Evolutionary conservation across 371 early-diverging fungal genomes (phyloP), one percentile per base, ranked within the genome.

Genomic region (Lichtheimia hyalospora): DNA sequence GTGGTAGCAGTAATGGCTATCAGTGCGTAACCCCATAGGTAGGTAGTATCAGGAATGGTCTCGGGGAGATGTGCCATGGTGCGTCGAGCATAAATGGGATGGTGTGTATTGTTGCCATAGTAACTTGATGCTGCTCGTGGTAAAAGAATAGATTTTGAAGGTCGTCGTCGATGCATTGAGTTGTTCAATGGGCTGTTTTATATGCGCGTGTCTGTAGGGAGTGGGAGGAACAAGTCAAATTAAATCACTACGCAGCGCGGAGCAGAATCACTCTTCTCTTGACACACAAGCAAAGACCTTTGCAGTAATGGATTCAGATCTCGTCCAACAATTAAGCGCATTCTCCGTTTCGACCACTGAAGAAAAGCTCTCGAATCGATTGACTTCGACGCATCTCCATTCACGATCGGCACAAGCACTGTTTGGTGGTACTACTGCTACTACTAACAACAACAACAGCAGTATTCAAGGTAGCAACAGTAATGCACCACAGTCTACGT

Each of bases 21-120:
- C 16, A 93, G 66, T 5, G 79, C 74, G 61, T 85, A 88, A 0
- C 93, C 93, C 79, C 87, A 91, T 2, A 87, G 60, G 24, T 84
- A 83, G 3, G 92, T 90, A 18, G 75, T 83, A 61, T 91, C 92
- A n/a, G 86, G 84, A 52, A 84, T 83, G 23, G 71, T 69, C 15
- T 79, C 85, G 0, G 83, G 72, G 21, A 84, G 64, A 50, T 74
- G 72, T 2, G 75, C 67, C 15, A 84, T 79, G 61, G 82, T 78
- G 28, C 85, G 68, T 24, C 86, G 63, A 16, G 63, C 59, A 52
- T 67, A 60, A 24, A 60, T 43, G 49, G 52, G 42, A 21, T 51
- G 54, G 15, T 49, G 24, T 14, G n/a, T 58, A 25, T 44, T 46
- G 23, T 41, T 28, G 25, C 41, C 15, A 21, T 52, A 52, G 25